Base-by-base conservation (phyloP, 2,329 filamentous ascomycete species). In the Penicillium sp. region DNA sequence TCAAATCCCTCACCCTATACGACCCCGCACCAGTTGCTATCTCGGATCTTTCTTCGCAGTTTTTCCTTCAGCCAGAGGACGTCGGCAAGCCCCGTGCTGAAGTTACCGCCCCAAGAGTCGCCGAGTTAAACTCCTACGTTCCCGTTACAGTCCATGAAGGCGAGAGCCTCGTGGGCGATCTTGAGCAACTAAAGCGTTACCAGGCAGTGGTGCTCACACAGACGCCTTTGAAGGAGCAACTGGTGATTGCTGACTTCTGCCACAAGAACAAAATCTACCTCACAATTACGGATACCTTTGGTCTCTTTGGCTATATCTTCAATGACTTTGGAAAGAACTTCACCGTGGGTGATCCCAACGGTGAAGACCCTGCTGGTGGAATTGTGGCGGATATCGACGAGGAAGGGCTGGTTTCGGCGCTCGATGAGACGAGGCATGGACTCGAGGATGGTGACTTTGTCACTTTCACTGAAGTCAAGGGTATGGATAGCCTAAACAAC, bases 291-390 rank as follows among this genome's bases (percentile, higher is more conserved):
- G 93, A 97, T 71, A 96, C 90, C 0, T 97, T 91, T 69, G 94
- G 94, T 64, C 84, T 99, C 33, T 99, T 99, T 72, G 94, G 94
- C 50, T 90, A 89, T 64, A 89, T 99, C 66, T 99, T 99, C 80
- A 97, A 93, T 70, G 94, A 99, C 72, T 99, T 99, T 72, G 94
- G 94, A 66, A 87, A 93, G 71, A 90, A 94, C 69, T 99, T 99
- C 76, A 91, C 90, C 6, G 86, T 94, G 54, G 88, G 91, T 63
- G 94, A 99, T 71, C 80, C 92, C 4, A 97, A 90, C 15, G 94
- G 94, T 67, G 94, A 99, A 78, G 90, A 90, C 61, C 89, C 91
- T 6, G 80, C 91, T 33, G 91, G 81, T 71, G 94, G 94, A 25
- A 99, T 99, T 62, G 84, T 99, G 54, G 93, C 93, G 43, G 89